Percentiles rank a stretch among this genome's conserved stretches.
Conservation (phyloP, 2,329 filamentous ascomycete genomes). For the Cryphonectria naterciae region DNA sequence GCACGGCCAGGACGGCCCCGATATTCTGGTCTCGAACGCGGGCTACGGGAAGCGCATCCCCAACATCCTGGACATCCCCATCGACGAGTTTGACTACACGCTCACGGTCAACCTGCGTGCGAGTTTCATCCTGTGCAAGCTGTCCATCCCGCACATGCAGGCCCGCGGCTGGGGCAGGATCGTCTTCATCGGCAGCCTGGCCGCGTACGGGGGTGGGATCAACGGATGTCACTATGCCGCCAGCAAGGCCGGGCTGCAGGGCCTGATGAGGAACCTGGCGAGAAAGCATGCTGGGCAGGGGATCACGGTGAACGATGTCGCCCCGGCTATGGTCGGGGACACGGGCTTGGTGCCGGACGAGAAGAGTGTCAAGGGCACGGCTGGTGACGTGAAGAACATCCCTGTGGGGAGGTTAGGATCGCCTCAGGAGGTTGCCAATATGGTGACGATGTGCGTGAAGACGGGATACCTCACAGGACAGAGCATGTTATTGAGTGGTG, state of each 20-base stretch:
- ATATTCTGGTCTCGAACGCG: constrained; percentile 70
- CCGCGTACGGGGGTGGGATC: constrained; percentile 65
- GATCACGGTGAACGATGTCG: constrained; percentile 70
- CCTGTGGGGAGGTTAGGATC: constrained; percentile 62
- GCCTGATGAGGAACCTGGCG: constrained; percentile 68
- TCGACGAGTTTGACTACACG: constrained; percentile 68
- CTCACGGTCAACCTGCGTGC: constrained; percentile 65
- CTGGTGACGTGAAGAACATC: constrained; percentile 63
- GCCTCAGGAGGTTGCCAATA: constrained; percentile 63
- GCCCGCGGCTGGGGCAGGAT: constrained; percentile 64
- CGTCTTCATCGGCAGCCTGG: constrained; percentile 66
- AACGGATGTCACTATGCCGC: constrained; percentile 66
- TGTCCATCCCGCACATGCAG: constrained; percentile 64
- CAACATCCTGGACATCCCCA: constrained; percentile 59
- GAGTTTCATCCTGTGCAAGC: constrained; percentile 64
- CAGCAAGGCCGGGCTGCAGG: constrained; percentile 64
- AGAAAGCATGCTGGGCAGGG: constrained; percentile 61
- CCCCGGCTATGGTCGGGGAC: constrained; percentile 69
- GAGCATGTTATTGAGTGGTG: constrained; percentile 56
- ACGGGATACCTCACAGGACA: constrained; percentile 66
- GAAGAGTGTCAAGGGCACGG: constrained; percentile 52
- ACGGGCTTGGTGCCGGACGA: constrained; percentile 66
- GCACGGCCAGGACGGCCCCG: constrained; percentile 56
- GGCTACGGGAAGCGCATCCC: constrained; percentile 66
- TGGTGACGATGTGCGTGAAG: constrained; percentile 62